Base-by-base conservation (phyloP, 2,329 filamentous ascomycete genomes). In the Alternaria panax region DNA sequence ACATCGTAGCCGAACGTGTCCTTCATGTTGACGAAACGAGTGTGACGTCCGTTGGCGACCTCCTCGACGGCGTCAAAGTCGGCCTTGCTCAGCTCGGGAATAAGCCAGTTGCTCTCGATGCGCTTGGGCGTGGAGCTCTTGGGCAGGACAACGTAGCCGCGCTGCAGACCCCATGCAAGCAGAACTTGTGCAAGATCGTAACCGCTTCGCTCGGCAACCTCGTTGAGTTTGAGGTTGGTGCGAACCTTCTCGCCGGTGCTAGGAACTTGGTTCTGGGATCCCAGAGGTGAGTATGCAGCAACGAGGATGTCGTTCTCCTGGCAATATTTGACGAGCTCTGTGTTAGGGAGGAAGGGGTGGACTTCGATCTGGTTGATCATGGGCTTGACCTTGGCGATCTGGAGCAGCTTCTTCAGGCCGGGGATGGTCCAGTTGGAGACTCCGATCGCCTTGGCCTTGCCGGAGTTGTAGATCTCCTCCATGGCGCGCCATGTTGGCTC, bases 121-220 rank as follows among this genome's bases (percentile, higher is more conserved):
- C 78, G 69, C 65, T 69, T 72, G 7, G 77, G 75, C 12, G 77
- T 79, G 12, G 78, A 79, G 67, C 77, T 80, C 73, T 80, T 80
- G 18, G 78, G 78, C 54, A 80, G 67, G 4, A 80, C 73, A 12
- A 71, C 75, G 54, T 75, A 79, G n/a, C 77, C 90, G 79, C 92
- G 92, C 80, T 95, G 90, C 77, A 96, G 78, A 64, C 90, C 91
- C 86, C 92, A 97, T 56, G 92, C 86, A 51, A 97, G 80, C 73
- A 97, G 77, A n/a, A 96, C 82, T 82, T 97, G 93, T 1, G 91
- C 90, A 60, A 91, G 88, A 9, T 88, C 87, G 81, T 91, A 92
- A 63, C 84, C 84, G 75, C 95, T 87, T 80, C 92, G 92, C 71
- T 89, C 81, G 1, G 89, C 88, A 52, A 96, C 79, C 22, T 83